Base-by-base conservation (phyloP, 345 rosid species). In the Turnera subulata region DNA sequence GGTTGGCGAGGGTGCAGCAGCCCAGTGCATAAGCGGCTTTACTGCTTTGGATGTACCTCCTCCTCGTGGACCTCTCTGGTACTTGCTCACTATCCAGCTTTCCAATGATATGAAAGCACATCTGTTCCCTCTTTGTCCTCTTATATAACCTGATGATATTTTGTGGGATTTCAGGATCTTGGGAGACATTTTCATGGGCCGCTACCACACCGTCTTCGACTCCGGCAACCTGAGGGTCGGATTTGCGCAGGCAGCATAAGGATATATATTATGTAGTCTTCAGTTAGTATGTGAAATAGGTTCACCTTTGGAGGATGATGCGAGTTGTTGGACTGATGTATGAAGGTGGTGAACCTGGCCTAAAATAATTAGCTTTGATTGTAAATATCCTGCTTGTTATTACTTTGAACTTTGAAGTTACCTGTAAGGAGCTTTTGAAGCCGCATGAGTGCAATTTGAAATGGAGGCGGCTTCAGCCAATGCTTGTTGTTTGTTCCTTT, bases 51-150 rank as follows among this genome's bases (percentile, higher is more conserved):
- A 70, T 51, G 38, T 70, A 19, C 65, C 65, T 2, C 74, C 69
- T 47, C 74, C 74, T 32, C 69, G 69, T 1, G 74, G 74, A 32
- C 69, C 74, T 59, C 69, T 70, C 2, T 70, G 74, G 74, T 70
- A 63, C 38, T 22, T 1, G 12, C 25, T 32, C 21, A 25, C 5
- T 1, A 10, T 19, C 0, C 22, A 35, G 45, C 11, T 19, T 16
- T 22, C 14, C 2, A 35, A 59, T 25, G 24, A 13, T 45, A n/a
- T n/a, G n/a, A n/a, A n/a, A n/a, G 12, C 46, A 1, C 35, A 8
- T 29, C 35, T 3, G 8, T 29, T 3, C 4, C 17, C 15, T 26
- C 10, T 54, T 33, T 18, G 0, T 1, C 13, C 35, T 21, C 4
- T 17, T 18, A 11, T 9, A 12, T 15, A 1, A 2, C 11, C 46